Evolutionary conservation across 345 rosid species (phyloP), one percentile per base, ranked within the genome.

Genomic region (Dovyalis caffra): DNA sequence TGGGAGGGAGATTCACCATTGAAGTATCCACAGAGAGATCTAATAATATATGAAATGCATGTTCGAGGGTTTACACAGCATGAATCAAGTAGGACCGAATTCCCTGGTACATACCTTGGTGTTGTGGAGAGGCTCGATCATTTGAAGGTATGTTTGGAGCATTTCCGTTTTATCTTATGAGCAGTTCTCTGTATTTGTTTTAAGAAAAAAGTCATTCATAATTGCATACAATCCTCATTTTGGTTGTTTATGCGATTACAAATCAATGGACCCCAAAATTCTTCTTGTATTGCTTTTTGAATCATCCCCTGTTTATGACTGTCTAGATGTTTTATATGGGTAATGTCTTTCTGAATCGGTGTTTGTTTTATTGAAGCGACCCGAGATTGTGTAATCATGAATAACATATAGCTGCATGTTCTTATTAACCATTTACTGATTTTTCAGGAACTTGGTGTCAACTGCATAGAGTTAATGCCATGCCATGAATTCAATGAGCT

Each of bases 401-500:
- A 49, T 53, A 40, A 28, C 70, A 28, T 38, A 43, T 67, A 64
- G 29, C 37, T 76, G 69, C 57, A 38, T 75, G 56, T 70, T 58
- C 32, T 74, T 64, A 71, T 72, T 51, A 49, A 37, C 31, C 62
- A 65, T 84, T 68, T 79, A 37, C 70, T 72, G 68, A 51, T 80
- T 82, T 83, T 82, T 78, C 85, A 95, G 99, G 99, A 91, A 72
- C 97, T 95, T 81, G 99, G 99, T 71, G 80, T 95, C 78, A 95
- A 92, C 81, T 95, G 99, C 78, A 88, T 95, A 82, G 99, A 95
- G 79, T 74, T 92, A 79, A 92, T 95, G 99, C 99, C 99, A 64
- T 95, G 97, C 83, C 97, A 95, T 73, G 97, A 95, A 81, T 95
- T 95, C 81, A 95, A 95, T 79, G 99, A 95, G 85, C 85, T 95